A percentile compares a stretch with the other conserved stretches of the same genome.
These are phyloP conservation scores for Globisporangium yorkense DNA, from an alignment of 352 stramenopile species.

Conservation along the genomic window DNA sequence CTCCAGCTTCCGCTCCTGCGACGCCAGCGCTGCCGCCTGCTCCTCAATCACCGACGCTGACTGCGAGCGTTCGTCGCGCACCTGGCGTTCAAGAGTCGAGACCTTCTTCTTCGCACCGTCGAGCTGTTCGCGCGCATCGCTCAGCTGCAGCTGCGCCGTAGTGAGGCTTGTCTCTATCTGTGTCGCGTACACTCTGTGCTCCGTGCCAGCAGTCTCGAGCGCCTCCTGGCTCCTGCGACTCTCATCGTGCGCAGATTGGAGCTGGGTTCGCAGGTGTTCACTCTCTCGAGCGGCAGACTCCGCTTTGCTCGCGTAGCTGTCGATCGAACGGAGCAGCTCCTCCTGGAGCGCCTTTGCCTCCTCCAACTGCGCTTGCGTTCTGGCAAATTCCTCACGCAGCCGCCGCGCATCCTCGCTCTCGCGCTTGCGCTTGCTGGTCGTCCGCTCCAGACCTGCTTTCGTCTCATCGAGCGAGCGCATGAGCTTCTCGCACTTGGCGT, in stretches of 20 bases:
- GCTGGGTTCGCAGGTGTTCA: conserved; percentile 21
- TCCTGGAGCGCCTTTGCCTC: conserved; percentile 68
- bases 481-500: conserved; percentile 22
- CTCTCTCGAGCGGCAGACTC: conserved; percentile 25
- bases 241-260: conserved; percentile 12
- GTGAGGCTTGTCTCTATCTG: conserved; percentile 10
- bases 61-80: conserved; percentile 14
- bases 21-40: conserved; percentile 12
- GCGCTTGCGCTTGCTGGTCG: conserved; percentile 16
- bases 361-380: conserved; percentile 33
- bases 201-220: conserved; percentile 10
- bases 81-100: conserved; percentile 12
- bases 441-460: conserved; percentile 12
- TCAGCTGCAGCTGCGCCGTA: conserved; percentile 3
- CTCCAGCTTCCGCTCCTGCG: conserved; percentile 10
- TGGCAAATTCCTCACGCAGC: conserved; percentile 17
- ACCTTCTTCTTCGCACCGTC: conserved; percentile 12
- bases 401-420: conserved; percentile 5
- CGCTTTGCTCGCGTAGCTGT: conserved; percentile 28
- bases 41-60: conserved; percentile 12
- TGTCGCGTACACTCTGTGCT: conserved; percentile 3
- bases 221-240: not conserved
- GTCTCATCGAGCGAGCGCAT: conserved; percentile 11
- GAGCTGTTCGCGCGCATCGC: conserved; percentile 12
- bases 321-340: conserved; percentile 50